Conservation (phyloP, 2,329 filamentous ascomycete species). For the Ophidiomyces ophidiicola region DNA sequence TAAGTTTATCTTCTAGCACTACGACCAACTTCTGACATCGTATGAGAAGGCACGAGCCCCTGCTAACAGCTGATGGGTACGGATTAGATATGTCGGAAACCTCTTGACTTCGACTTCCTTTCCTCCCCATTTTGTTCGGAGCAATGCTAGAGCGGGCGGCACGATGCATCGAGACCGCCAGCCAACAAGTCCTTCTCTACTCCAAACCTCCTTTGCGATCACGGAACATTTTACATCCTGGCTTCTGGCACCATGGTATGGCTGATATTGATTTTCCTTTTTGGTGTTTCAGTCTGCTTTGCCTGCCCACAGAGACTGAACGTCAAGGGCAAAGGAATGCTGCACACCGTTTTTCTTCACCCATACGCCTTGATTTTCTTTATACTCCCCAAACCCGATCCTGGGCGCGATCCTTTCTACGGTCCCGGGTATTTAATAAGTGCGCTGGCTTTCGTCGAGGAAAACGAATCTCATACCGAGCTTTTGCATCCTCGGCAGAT, state of each 20-base stretch:
- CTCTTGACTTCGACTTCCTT: neutral
- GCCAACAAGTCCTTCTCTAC: conserved; percentile 35
- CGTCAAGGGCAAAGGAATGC: neutral
- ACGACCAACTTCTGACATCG: neutral
- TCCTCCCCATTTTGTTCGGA: conserved; percentile 11
- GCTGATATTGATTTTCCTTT: conserved; percentile 22
- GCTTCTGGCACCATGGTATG: conserved; percentile 27
- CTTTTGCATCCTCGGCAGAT: conserved; percentile 11
- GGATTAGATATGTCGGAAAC: conserved; percentile 12
- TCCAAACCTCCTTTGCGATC: conserved; percentile 29
- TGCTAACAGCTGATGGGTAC: neutral
- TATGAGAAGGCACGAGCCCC: neutral
- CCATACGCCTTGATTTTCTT: conserved; percentile 28
- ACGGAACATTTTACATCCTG: conserved; percentile 25
- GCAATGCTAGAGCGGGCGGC: conserved; percentile 43
- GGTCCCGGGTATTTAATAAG: neutral
- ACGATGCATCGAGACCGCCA: conserved; percentile 39
- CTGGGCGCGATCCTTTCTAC: conserved; percentile 11
- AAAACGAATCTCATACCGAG: conserved; percentile 17
- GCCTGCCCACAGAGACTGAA: neutral
- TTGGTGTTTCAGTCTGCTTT: conserved; percentile 26
- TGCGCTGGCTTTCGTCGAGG: conserved; percentile 10
- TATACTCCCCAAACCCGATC: conserved; percentile 25
- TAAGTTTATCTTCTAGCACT: conserved; percentile 1
- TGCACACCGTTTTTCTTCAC: neutral